phyloP scores from a whole-genome alignment of 2,329 filamentous ascomycete species.

The Fusarium coicis region DNA sequence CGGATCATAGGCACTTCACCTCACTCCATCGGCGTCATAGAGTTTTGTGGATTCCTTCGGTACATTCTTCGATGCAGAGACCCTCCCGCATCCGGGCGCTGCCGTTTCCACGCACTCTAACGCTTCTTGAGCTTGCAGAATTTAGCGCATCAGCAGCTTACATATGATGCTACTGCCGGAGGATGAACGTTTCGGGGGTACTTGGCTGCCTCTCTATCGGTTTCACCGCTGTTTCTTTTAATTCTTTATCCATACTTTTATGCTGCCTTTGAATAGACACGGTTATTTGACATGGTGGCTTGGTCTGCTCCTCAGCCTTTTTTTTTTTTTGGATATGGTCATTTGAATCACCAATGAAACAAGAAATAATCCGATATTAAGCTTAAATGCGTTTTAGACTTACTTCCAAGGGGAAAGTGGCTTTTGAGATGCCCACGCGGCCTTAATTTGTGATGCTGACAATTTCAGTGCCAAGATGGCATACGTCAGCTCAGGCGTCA shows the following conservation, averaged over 20 bases:
- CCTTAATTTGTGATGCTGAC: slow-evolving; percentile 14
- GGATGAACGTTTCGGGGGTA: not conserved
- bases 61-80: slow-evolving; percentile 23
- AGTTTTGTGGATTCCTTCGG: slow-evolving; percentile 2
- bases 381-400: not conserved
- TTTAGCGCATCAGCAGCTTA: not conserved
- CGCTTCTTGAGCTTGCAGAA: not conserved
- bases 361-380: not conserved
- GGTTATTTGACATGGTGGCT: not conserved
- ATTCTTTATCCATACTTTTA: not conserved
- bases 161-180: not conserved
- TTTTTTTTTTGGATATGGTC: not conserved
- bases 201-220: not conserved
- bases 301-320: not conserved
- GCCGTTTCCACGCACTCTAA: not conserved
- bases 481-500: slow-evolving; percentile 29
- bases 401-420: not conserved
- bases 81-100: not conserved
- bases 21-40: slow-evolving; percentile 1
- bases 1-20: not conserved
- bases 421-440: not conserved
- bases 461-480: slow-evolving; percentile 13
- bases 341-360: not conserved
- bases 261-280: not conserved
- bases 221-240: not conserved